A percentile compares a stretch with the other conserved stretches of the same genome.
Conservation (phyloP, 148 eudicot genomes). For the Selenicereus undatus region DNA sequence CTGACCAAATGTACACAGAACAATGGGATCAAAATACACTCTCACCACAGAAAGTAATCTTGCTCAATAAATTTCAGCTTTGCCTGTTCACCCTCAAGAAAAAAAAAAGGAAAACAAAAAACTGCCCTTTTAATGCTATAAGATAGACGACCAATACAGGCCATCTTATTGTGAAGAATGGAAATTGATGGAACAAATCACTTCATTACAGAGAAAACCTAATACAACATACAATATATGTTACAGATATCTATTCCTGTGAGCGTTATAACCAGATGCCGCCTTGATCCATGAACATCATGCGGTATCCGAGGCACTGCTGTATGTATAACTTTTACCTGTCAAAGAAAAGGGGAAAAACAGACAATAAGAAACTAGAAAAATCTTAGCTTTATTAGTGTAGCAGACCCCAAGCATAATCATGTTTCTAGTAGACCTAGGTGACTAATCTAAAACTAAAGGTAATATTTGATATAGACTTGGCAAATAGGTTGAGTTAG, state of each 20-base stretch:
- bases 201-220: constrained; percentile 9
- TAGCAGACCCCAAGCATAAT: background rate
- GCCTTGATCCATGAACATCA: constrained; percentile 17
- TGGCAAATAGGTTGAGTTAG: background rate
- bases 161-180: constrained; percentile 2
- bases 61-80: no score
- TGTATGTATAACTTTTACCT: constrained; percentile 14
- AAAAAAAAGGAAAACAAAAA: no score
- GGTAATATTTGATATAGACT: background rate
- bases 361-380: background rate
- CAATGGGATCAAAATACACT: no score
- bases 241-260: constrained; percentile 22
- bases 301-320: constrained; percentile 8
- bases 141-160: background rate
- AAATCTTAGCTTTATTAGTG: background rate
- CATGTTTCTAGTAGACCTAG: background rate
- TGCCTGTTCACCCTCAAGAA: background rate
- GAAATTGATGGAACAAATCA: background rate
- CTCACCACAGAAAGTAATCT: no score
- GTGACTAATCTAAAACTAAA: background rate
- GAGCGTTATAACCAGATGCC: constrained; percentile 9
- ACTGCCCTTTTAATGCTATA: background rate
- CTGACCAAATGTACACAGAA: background rate
- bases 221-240: constrained; percentile 12
- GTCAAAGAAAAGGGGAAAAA: background rate